Evolutionary conservation across 495 filamentous ascomycete genomes (phyloP).

Genomic region (Hypoxylon rickii): DNA sequence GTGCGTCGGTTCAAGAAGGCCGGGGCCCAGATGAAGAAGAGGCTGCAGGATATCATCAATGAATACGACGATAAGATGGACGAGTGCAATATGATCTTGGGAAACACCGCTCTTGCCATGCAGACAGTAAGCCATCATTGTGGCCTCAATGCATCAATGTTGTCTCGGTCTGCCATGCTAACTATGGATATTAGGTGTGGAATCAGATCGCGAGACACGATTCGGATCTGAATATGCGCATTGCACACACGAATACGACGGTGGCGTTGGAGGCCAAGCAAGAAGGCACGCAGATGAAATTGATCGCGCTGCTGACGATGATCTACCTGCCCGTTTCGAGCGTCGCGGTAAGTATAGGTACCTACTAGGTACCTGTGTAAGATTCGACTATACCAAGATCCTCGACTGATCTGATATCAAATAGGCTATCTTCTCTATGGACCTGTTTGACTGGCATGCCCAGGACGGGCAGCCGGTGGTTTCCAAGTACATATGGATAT

Average conservation of each 20-base stretch:
- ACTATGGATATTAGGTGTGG: conserved; percentile 17
- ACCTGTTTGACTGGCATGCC: conserved; percentile 20
- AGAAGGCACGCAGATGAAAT: conserved; percentile 24
- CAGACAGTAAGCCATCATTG: conserved; percentile 20
- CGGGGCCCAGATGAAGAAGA: conserved; percentile 22
- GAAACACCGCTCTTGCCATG: conserved; percentile 27
- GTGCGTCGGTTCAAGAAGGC: conserved; percentile 11
- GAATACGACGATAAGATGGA: conserved; percentile 32
- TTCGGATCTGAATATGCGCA: conserved; percentile 17
- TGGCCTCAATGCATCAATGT: too few species aligned
- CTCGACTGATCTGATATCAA: not conserved
- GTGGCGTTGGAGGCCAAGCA: conserved; percentile 20
- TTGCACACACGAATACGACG: conserved; percentile 17
- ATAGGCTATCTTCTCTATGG: conserved; percentile 28
- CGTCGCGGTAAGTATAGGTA: conserved; percentile 15
- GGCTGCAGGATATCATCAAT: conserved; percentile 25
- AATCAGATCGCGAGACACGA: conserved; percentile 29
- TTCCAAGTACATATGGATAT: conserved; percentile 23
- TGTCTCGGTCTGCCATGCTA: not conserved
- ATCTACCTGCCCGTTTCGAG: conserved; percentile 23
- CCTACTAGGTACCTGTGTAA: not conserved
- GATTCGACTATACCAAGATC: not conserved
- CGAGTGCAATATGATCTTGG: conserved; percentile 28
- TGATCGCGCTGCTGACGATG: conserved; percentile 26
- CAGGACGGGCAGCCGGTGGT: conserved; percentile 15